These are phyloP conservation scores for Jamesozyma lodderae DNA, from an alignment of 805 yeast species.

Conservation along the genomic window DNA sequence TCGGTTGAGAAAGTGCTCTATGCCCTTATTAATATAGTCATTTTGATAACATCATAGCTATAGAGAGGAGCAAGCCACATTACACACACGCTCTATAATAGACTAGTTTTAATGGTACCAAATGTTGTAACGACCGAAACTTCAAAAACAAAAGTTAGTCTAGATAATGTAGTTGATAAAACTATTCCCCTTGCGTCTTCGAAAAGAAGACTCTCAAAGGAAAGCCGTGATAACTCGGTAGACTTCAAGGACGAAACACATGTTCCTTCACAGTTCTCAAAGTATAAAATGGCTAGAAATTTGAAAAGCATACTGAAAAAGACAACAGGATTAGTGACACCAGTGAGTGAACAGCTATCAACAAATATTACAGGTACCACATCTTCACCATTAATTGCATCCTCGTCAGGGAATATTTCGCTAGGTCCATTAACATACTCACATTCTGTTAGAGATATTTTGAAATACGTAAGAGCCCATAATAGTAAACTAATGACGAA, in stretches of 20 bases:
- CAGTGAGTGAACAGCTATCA: not conserved
- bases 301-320: slow-evolving; percentile 1
- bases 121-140: not conserved
- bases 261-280: not conserved
- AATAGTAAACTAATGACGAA: slow-evolving; percentile 5
- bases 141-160: too few relatives aligned
- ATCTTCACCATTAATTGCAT: not conserved
- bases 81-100: too few relatives aligned
- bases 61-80: too few relatives aligned
- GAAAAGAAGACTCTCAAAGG: not conserved
- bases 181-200: too few relatives aligned
- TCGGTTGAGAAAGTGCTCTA: too few relatives aligned
- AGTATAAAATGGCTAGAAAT: not conserved
- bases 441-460: slow-evolving; percentile 12
- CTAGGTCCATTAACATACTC: slow-evolving; percentile 23
- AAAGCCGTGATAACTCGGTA: not conserved
- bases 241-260: not conserved
- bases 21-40: too few relatives aligned
- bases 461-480: slow-evolving; percentile 6
- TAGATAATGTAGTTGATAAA: too few relatives aligned
- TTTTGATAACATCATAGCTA: too few relatives aligned
- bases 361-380: not conserved
- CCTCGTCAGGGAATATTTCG: not conserved
- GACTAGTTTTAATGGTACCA: not conserved
- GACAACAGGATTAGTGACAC: slow-evolving; percentile 2